A percentile compares a stretch with the other conserved stretches of the same genome.
Evolutionary conservation across 352 stramenopile genomes (phyloP).

Genomic region (Phytophthora pistaciae): DNA sequence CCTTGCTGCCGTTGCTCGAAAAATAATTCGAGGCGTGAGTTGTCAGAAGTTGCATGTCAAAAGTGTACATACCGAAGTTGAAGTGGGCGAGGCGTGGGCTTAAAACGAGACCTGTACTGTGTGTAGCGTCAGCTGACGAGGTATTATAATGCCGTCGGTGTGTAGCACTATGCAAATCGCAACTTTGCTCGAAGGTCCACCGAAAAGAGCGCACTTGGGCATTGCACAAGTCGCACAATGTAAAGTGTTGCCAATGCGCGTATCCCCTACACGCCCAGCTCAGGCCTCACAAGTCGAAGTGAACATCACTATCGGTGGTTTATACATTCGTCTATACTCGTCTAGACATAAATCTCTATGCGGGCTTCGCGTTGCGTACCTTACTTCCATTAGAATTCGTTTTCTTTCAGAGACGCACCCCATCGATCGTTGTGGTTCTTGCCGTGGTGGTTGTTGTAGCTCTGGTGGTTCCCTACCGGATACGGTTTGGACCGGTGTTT

Average conservation of each 20-base stretch:
- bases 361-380: background rate
- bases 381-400: conserved; percentile 30
- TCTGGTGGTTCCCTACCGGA: conserved; percentile 9
- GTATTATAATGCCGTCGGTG: background rate
- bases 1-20: conserved; percentile 2
- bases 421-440: conserved; percentile 32
- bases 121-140: background rate
- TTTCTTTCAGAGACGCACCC: conserved; percentile 44
- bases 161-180: conserved; percentile 17
- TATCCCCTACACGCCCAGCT: background rate
- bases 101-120: background rate
- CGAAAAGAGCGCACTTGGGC: conserved; percentile 18
- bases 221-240: conserved; percentile 21
- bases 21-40: background rate
- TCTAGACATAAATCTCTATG: background rate
- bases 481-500: conserved; percentile 37
- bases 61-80: background rate
- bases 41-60: background rate
- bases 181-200: conserved; percentile 14
- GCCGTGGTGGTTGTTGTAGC: conserved; percentile 16
- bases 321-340: conserved; percentile 34
- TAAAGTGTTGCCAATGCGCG: conserved; percentile 1
- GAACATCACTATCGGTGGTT: conserved; percentile 6
- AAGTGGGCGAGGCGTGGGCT: conserved; percentile 9
- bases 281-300: background rate